These are phyloP conservation scores for Colletotrichum gigasporum DNA, from an alignment of 2,329 filamentous ascomycete species.

Conservation along the genomic window DNA sequence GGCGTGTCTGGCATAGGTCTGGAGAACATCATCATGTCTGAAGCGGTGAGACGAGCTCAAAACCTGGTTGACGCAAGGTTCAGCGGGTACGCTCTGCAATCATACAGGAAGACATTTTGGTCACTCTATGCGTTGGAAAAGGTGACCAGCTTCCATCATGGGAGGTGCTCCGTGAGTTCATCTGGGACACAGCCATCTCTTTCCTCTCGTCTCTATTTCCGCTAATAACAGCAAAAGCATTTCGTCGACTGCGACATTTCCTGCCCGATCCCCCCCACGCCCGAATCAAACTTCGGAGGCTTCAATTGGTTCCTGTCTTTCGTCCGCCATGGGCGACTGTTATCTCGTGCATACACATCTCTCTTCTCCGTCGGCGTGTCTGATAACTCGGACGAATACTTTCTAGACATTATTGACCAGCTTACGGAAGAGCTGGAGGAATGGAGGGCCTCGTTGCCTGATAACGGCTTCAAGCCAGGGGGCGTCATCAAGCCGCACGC, in stretches of 20 bases:
- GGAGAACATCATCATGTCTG: constrained; percentile 41
- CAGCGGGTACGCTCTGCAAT: constrained; percentile 18
- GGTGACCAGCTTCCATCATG: constrained; percentile 40
- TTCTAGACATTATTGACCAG: constrained; percentile 39
- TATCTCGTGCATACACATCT: constrained; percentile 42
- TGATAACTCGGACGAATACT: constrained; percentile 36
- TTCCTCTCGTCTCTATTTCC: constrained; percentile 38
- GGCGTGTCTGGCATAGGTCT: constrained; percentile 36
- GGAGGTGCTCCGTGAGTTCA: constrained; percentile 44
- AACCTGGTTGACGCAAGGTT: constrained; percentile 37
- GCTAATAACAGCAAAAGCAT: constrained; percentile 36
- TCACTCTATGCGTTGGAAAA: constrained; percentile 51
- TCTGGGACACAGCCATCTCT: too few relatives aligned
- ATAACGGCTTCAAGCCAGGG: constrained; percentile 31
- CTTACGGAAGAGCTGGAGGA: constrained; percentile 38
- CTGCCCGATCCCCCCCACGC: constrained; percentile 43
- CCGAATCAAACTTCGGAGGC: constrained; percentile 41
- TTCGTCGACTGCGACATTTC: constrained; percentile 49
- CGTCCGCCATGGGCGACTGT: constrained; percentile 41
- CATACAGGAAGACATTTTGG: constrained; percentile 48
- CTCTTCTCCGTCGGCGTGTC: constrained; percentile 46
- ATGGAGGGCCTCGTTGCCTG: constrained; percentile 40
- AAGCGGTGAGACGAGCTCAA: constrained; percentile 42
- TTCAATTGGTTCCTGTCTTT: constrained; percentile 47
- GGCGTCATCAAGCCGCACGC: constrained; percentile 21